These are phyloP conservation scores for Saccharata proteae DNA, from an alignment of 2,329 filamentous ascomycete genomes.

Conservation along the genomic window DNA sequence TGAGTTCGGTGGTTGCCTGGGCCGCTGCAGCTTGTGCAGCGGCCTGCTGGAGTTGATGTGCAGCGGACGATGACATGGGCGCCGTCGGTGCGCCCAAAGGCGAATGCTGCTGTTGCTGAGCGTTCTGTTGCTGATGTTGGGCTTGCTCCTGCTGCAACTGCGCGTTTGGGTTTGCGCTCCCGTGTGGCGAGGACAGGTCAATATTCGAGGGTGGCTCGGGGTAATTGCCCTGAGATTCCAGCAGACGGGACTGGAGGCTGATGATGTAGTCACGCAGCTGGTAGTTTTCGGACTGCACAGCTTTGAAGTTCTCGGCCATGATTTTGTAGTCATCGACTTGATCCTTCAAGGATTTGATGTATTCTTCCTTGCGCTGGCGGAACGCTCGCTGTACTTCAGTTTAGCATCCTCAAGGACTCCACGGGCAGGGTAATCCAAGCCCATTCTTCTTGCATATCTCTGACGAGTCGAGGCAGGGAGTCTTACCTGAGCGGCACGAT, in stretches of 20 bases:
- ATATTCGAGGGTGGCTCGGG: slow-evolving; percentile 74
- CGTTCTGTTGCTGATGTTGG: slow-evolving; percentile 7
- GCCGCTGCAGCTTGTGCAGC: slow-evolving; percentile 24
- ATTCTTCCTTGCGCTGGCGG: slow-evolving; percentile 91
- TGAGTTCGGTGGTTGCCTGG: slow-evolving; percentile 7
- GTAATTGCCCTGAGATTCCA: slow-evolving; percentile 73
- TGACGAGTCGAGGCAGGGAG: background rate
- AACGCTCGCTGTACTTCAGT: slow-evolving; percentile 82
- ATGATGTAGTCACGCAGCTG: slow-evolving; percentile 86
- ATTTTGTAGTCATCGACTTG: slow-evolving; percentile 72
- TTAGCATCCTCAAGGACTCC: slow-evolving; percentile 15
- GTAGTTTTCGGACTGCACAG: slow-evolving; percentile 80
- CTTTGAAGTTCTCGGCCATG: slow-evolving; percentile 66
- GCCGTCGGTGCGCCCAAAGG: slow-evolving; percentile 13
- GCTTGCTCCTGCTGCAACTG: slow-evolving; percentile 14
- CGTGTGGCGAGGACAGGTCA: slow-evolving; percentile 48
- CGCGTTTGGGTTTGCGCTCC: slow-evolving; percentile 2
- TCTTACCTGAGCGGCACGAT: slow-evolving; percentile 87
- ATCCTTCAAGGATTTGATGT: slow-evolving; percentile 95
- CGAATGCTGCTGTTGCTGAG: slow-evolving; percentile 3
- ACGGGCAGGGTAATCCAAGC: background rate
- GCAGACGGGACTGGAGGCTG: slow-evolving; percentile 71
- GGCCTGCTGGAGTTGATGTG: slow-evolving; percentile 6
- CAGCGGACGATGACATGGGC: slow-evolving; percentile 7
- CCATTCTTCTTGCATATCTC: slow-evolving; percentile 4